phyloP scores from a whole-genome alignment of 306 rosid species.

The Corylus americana region DNA sequence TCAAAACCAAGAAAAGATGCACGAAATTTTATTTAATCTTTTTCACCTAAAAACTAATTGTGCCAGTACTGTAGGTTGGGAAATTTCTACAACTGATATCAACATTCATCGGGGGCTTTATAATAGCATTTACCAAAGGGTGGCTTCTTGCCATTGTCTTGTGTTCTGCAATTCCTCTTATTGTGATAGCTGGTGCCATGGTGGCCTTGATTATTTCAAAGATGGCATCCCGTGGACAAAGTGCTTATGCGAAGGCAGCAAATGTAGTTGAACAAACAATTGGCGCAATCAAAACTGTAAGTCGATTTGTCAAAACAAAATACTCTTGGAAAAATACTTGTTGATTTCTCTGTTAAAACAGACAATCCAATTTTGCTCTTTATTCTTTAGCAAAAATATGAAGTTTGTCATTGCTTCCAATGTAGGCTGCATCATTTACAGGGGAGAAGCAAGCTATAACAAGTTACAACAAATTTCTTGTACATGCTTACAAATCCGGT shows the following conservation, averaged over 20 bases:
- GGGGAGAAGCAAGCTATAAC: slow-evolving; percentile 35
- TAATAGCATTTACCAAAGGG: slow-evolving; percentile 30
- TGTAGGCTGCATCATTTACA: slow-evolving; percentile 34
- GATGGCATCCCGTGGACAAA: slow-evolving; percentile 26
- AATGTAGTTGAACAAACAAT: slow-evolving; percentile 38
- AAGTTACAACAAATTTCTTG: slow-evolving; percentile 13
- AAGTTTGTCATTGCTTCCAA: background rate
- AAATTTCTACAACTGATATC: slow-evolving; percentile 26
- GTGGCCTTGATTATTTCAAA: slow-evolving; percentile 8
- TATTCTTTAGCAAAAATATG: background rate
- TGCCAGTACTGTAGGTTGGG: slow-evolving; percentile 13
- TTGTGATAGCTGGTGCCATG: slow-evolving; percentile 23
- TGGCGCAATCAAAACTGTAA: slow-evolving; percentile 38
- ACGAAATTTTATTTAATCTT: too few relatives aligned
- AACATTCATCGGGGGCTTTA: slow-evolving; percentile 30
- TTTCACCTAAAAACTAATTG: too few relatives aligned
- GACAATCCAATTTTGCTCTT: background rate
- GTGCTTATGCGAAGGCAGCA: slow-evolving; percentile 31
- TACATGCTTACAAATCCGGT: slow-evolving; percentile 25
- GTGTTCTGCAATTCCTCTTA: slow-evolving; percentile 24
- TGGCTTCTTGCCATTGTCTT: slow-evolving; percentile 36
- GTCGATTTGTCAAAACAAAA: background rate
- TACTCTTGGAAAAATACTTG: background rate
- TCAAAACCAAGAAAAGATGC: background rate
- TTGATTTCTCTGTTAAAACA: background rate